Conservation (phyloP, 495 filamentous ascomycete genomes). For the Trichoderma erinaceum region DNA sequence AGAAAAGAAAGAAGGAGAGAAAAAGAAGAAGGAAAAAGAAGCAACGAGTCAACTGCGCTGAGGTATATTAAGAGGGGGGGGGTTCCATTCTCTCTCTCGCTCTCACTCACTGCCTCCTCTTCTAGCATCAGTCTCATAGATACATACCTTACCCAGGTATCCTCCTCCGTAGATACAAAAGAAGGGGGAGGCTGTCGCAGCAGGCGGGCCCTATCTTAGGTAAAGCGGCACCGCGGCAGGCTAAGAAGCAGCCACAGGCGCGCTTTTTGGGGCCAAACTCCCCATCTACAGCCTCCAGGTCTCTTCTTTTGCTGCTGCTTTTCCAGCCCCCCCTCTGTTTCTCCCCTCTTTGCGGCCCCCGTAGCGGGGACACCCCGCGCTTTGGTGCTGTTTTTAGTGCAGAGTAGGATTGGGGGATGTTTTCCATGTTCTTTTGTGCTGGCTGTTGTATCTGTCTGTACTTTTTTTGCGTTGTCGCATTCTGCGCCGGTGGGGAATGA, state of each 20-base stretch:
- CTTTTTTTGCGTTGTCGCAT: not conserved
- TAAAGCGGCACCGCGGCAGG: not conserved
- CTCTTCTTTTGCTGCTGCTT: not conserved
- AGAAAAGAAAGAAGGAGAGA: not conserved
- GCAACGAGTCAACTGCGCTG: not conserved
- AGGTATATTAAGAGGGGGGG: not conserved
- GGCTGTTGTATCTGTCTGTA: not conserved
- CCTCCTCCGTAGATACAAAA: not conserved
- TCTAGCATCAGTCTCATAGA: not conserved
- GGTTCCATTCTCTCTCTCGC: slow-evolving; percentile 1
- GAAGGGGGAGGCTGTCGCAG: slow-evolving; percentile 3
- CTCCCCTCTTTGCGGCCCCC: not conserved
- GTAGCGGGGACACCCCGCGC: slow-evolving; percentile 8
- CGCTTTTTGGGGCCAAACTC: no score
- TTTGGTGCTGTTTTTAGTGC: not conserved
- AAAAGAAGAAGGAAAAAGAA: not conserved
- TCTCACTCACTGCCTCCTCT: not conserved
- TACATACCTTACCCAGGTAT: not conserved
- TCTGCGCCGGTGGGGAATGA: not conserved
- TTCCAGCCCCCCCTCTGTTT: not conserved
- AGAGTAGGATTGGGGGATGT: not conserved
- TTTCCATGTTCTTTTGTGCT: not conserved
- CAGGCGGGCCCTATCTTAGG: slow-evolving; percentile 5
- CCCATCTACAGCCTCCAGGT: not conserved
- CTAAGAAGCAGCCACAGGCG: no score